Percentiles rank a stretch among this genome's conserved stretches.
Evolutionary conservation across 164 flowering plant species (phyloP).

Genomic region (Chimonanthus praecox): DNA sequence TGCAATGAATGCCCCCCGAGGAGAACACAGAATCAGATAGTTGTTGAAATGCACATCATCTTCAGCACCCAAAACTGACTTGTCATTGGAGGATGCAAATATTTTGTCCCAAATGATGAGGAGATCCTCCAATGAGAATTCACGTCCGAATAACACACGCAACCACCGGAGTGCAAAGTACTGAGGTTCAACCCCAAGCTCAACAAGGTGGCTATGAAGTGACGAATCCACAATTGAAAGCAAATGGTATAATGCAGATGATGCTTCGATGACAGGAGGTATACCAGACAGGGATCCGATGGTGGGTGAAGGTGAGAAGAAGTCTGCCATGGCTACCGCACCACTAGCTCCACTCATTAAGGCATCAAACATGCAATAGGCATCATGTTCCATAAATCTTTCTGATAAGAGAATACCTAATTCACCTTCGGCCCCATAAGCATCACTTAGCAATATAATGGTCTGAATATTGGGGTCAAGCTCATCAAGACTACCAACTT

Average conservation of each 20-base stretch:
- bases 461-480: conserved; percentile 64
- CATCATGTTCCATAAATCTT: conserved; percentile 94
- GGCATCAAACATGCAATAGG: conserved; percentile 93
- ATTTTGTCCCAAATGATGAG: conserved; percentile 88
- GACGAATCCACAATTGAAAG: conserved; percentile 78
- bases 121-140: conserved; percentile 66
- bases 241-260: conserved; percentile 77
- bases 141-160: conserved; percentile 90
- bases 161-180: conserved; percentile 96
- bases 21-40: conserved; percentile 43
- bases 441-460: conserved; percentile 72
- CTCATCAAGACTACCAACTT: conserved; percentile 39
- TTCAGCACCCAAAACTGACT: conserved; percentile 19
- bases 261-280: conserved; percentile 88
- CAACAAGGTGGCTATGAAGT: conserved; percentile 75
- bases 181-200: conserved; percentile 95
- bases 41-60: conserved; percentile 19
- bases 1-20: conserved; percentile 78
- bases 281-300: conserved; percentile 44
- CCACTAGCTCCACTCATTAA: conserved; percentile 78
- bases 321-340: conserved; percentile 77
- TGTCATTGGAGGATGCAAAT: conserved; percentile 57
- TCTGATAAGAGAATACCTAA: conserved; percentile 82
- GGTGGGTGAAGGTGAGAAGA: conserved; percentile 57
- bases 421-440: conserved; percentile 98